Evolutionary conservation across 805 yeast species (phyloP), one percentile per base, ranked within the genome.

Genomic region (Hanseniaspora nectarophila): DNA sequence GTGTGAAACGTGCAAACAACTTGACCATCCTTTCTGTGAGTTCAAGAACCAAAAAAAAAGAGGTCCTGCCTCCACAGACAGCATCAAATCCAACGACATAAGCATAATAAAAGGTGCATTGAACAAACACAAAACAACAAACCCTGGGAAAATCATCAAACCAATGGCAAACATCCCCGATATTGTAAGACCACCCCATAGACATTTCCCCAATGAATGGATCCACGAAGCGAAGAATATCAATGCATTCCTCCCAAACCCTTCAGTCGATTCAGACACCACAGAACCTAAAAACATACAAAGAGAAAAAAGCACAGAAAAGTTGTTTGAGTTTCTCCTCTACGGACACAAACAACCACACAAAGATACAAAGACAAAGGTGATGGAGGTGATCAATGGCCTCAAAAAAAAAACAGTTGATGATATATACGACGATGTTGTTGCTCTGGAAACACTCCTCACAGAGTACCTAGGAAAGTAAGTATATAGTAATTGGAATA

Each of bases 401-500:
- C 24, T 42, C 24, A 42, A 42, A 12, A 42, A 42, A 28, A 42
- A 42, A 20, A 42, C 45, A 5, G 31, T 28, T 2, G 45, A 16
- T 18, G 35, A 28, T 20, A 15, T 42, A 8, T 42, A 42, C 26
- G 45, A 42, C 10, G 45, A 42, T 20, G 24, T 42, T 2, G n/a
- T 28, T 2, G 31, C 24, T 20, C 16, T 42, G 24, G 45, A 42
- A 18, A 16, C n/a, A 1, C 16, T 26, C n/a, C 35, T 42, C 16
- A 20, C 15, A 2, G 24, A 29, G 15, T 42, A 72, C 20, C 89
- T 90, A 31, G 13, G 5, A 49, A 85, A 73, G 28, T 80, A 63
- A 2, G 81, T 76, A 16, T 15, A 16, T 34, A 34, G 15, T 32
- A 7, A 6, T 8, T 6, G 8, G 28, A 32, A 32, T 7, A 32